phyloP scores from a whole-genome alignment of 2,329 filamentous ascomycete species.

The Cladosporium phlei region DNA sequence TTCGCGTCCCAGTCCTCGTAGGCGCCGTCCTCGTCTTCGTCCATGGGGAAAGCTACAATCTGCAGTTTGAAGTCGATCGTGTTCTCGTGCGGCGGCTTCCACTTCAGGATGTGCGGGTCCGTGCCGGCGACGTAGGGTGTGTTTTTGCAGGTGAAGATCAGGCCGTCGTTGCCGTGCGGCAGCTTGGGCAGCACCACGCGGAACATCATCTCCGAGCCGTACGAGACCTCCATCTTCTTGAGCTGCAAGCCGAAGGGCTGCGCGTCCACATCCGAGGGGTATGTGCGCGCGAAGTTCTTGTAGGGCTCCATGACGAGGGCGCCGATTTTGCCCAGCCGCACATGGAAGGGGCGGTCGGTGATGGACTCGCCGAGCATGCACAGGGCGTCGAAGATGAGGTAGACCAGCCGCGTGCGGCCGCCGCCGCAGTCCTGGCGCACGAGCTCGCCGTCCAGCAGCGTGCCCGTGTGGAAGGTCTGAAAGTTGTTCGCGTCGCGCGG shows the following conservation, averaged over 20 bases:
- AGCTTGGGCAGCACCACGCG: constrained; percentile 75
- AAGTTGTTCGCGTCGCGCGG: constrained; percentile 62
- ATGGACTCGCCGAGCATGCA: constrained; percentile 71
- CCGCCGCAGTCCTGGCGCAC: constrained; percentile 71
- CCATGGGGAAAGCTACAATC: constrained; percentile 64
- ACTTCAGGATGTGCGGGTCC: constrained; percentile 90
- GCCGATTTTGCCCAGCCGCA: constrained; percentile 81
- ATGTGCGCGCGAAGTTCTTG: constrained; percentile 49
- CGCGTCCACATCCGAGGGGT: constrained; percentile 62
- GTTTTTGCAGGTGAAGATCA: constrained; percentile 94
- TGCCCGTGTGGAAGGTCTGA: constrained; percentile 68
- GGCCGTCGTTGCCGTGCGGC: constrained; percentile 88
- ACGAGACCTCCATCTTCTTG: constrained; percentile 85
- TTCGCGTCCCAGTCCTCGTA: constrained; percentile 73
- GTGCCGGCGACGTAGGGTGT: constrained; percentile 86
- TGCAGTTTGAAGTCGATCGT: constrained; percentile 85
- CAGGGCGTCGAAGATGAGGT: constrained; percentile 90
- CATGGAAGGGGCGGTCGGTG: constrained; percentile 77
- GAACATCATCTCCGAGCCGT: constrained; percentile 91
- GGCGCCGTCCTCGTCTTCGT: constrained; percentile 67
- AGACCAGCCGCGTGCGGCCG: constrained; percentile 67
- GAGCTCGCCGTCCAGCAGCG: constrained; percentile 87
- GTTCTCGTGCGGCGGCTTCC: constrained; percentile 95
- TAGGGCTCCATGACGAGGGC: constrained; percentile 23
- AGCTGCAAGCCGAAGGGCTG: constrained; percentile 79